A percentile compares a stretch with the other conserved stretches of the same genome.
phyloP scores from a whole-genome alignment of 2,329 filamentous ascomycete species.

The Trichophyton rubrum region DNA sequence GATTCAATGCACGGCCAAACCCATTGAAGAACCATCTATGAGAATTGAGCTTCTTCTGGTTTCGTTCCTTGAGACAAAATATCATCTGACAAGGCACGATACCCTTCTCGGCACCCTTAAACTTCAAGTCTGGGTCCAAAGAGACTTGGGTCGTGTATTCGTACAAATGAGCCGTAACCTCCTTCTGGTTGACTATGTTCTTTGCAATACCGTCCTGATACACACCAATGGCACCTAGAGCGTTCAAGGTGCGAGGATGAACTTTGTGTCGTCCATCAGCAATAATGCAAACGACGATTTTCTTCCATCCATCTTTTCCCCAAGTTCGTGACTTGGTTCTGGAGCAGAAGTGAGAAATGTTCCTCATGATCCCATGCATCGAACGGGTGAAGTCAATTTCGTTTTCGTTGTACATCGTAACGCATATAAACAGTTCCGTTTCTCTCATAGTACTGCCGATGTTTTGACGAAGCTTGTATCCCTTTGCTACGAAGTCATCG shows the following conservation, averaged over 20 bases:
- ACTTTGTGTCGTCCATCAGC: constrained; percentile 90
- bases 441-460: constrained; percentile 73
- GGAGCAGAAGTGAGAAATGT: constrained; percentile 91
- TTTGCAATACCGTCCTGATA: constrained; percentile 98
- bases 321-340: constrained; percentile 85
- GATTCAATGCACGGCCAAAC: constrained; percentile 80
- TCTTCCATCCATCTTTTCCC: constrained; percentile 97
- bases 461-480: constrained; percentile 86
- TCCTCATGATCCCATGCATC: constrained; percentile 98
- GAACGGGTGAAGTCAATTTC: constrained; percentile 93
- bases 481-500: constrained; percentile 76
- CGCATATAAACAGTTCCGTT: constrained; percentile 89
- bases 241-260: constrained; percentile 84
- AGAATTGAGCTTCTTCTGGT: constrained; percentile 93
- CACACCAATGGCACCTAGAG: constrained; percentile 88
- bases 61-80: constrained; percentile 96
- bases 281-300: constrained; percentile 96
- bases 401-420: constrained; percentile 99
- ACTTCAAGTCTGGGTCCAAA: constrained; percentile 86
- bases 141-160: constrained; percentile 98
- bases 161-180: constrained; percentile 93
- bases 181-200: constrained; percentile 91
- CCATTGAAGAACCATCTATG: constrained; percentile 99
- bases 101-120: constrained; percentile 97
- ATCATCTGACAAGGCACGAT: constrained; percentile 98